Base-by-base conservation (phyloP, 1,284 basidiomycete genomes). In the Malassezia brasiliensis region DNA sequence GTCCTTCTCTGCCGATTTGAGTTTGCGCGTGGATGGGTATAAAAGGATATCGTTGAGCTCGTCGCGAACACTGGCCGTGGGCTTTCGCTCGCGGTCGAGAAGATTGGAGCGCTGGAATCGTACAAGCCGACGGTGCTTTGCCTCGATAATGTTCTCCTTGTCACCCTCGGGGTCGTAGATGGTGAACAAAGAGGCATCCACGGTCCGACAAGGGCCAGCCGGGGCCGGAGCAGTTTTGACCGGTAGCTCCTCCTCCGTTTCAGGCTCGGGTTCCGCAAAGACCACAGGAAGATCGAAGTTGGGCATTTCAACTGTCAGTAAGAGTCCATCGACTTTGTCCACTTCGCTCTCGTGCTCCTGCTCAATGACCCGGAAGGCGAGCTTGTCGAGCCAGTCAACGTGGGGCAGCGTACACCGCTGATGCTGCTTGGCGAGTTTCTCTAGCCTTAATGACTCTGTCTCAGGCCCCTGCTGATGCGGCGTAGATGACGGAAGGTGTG, bases 241-340 rank as follows among this genome's bases (percentile, higher is more conserved):
- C 25, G n/a, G 15, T 11, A 32, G 12, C 12, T 9, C 17, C 5
- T 17, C 19, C 35, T n/a, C 47, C 12, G 34, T 8, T n/a, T 20
- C 25, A n/a, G 50, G 38, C 40, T 74, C 72, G 3, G 60, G 62
- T 57, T 74, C 93, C 59, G 85, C 88, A 75, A 87, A 99, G 44
- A 98, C 85, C n/a, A 99, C 85, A 0, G 94, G 93, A 71, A 96
- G 91, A 72, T 96, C 93, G 69, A 96, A 98, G n/a, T 88, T 82
- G 0, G 93, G 94, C 35, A 98, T 75, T 76, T 98, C 93, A 42
- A 98, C 84, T 73, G 96, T 96, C 5, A 98, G 80, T 69, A 88
- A 96, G 0, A 70, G 58, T 46, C 63, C 59, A 28, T 67, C 50
- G 7, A 61, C 63, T 1, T 50, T 54, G 37, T 63, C 51, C 8